A percentile compares a stretch with the other conserved stretches of the same genome.
These are phyloP conservation scores for Globisporangium spinosum DNA, from an alignment of 352 stramenopile genomes.

Conservation along the genomic window DNA sequence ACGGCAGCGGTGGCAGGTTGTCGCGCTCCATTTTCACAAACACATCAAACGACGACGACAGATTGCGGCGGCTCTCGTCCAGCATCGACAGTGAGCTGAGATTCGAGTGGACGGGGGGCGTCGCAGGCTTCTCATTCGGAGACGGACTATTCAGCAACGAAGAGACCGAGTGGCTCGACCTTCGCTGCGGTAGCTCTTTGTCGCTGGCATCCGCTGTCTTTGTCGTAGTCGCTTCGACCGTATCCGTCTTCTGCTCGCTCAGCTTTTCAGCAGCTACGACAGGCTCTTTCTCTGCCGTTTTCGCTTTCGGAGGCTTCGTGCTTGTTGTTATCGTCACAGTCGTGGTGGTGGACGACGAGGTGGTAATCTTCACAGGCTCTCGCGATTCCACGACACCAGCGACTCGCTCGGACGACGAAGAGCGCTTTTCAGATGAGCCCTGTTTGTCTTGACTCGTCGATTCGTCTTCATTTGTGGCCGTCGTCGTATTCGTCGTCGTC, in stretches of 20 bases:
- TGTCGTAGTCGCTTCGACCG: neutral
- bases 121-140: constrained; percentile 35
- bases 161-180: constrained; percentile 60
- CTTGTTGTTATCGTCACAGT: neutral
- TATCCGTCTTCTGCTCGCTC: neutral
- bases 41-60: constrained; percentile 28
- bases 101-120: constrained; percentile 23
- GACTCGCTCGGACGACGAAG: neutral
- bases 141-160: constrained; percentile 69
- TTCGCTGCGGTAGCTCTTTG: neutral
- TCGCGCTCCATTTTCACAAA: constrained; percentile 56
- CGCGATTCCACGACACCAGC: constrained; percentile 1
- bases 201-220: neutral
- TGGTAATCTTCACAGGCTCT: neutral
- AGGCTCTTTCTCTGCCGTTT: neutral
- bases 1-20: constrained; percentile 24
- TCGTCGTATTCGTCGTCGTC: neutral
- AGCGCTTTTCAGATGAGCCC: neutral
- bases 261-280: neutral
- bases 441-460: neutral
- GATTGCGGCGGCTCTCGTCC: constrained; percentile 18
- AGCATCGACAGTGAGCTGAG: constrained; percentile 39
- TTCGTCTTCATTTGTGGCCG: constrained; percentile 7
- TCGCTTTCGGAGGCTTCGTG: constrained; percentile 1
- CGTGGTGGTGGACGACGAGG: neutral